These are phyloP conservation scores for Kurtzmaniella quercitrusa DNA, from an alignment of 1,139 yeast genomes.

Conservation along the genomic window DNA sequence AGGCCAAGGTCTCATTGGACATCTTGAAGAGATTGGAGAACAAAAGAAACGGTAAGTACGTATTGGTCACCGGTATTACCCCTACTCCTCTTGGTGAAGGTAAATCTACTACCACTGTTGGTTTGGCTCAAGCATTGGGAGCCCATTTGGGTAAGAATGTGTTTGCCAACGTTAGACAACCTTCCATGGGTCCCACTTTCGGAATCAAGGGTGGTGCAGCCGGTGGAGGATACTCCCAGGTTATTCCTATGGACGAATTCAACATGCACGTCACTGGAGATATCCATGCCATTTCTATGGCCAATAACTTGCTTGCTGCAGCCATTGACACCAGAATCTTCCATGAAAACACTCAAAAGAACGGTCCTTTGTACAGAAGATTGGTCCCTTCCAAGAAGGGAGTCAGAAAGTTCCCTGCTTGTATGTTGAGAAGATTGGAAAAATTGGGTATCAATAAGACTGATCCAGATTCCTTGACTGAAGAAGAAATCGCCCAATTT, in stretches of 20 bases:
- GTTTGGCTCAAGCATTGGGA: constrained; percentile 92
- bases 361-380: constrained; percentile 80
- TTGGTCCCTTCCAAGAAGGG: constrained; percentile 88
- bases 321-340: constrained; percentile 97
- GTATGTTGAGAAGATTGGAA: constrained; percentile 72
- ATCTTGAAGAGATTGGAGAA: constrained; percentile 67
- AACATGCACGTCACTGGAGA: constrained; percentile 98
- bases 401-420: constrained; percentile 67
- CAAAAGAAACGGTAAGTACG: constrained; percentile 80
- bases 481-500: constrained; percentile 70
- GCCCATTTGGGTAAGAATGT: constrained; percentile 85
- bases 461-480: constrained; percentile 77
- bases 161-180: constrained; percentile 96
- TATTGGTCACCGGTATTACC: constrained; percentile 94
- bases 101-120: constrained; percentile 95
- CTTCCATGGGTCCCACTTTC: constrained; percentile 98
- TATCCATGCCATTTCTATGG: constrained; percentile 95
- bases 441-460: constrained; percentile 80
- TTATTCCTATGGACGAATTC: constrained; percentile 98
- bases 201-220: constrained; percentile 99
- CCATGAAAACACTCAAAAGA: constrained; percentile 93
- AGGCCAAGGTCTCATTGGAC: constrained; percentile 83
- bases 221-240: constrained; percentile 98
- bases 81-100: constrained; percentile 99
- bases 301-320: constrained; percentile 92